These are phyloP conservation scores for Boletales sp. DNA, from an alignment of 768 basidiomycete genomes.

Conservation along the genomic window DNA sequence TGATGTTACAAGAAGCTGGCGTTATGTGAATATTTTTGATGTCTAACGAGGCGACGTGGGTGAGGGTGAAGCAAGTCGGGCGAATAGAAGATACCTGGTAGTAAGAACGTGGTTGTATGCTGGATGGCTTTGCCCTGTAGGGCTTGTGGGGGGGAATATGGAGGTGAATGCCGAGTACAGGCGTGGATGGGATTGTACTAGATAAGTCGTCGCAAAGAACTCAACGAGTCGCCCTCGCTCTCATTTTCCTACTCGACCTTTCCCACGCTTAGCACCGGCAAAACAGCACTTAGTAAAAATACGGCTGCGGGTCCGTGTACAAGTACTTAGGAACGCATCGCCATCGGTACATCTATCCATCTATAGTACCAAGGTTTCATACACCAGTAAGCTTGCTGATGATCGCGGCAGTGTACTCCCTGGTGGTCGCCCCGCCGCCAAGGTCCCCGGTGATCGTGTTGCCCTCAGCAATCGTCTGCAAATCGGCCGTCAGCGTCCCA, in stretches of 20 bases:
- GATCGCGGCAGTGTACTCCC: conserved; percentile 87
- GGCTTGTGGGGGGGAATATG: conserved; percentile 75
- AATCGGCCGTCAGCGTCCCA: conserved; percentile 7
- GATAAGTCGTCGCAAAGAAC: conserved; percentile 37
- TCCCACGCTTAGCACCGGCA: conserved; percentile 24
- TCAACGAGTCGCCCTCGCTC: not conserved
- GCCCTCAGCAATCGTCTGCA: conserved; percentile 94
- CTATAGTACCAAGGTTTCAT: conserved; percentile 9
- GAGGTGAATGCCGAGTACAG: conserved; percentile 53
- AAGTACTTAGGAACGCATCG: not conserved
- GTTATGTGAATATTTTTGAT: conserved; percentile 46
- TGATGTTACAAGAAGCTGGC: conserved; percentile 45
- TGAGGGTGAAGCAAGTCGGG: conserved; percentile 9
- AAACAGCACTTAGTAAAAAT: not conserved
- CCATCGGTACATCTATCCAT: conserved; percentile 17
- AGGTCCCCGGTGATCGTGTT: conserved; percentile 93
- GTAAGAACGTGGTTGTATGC: conserved; percentile 39
- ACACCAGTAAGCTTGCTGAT: conserved; percentile 58
- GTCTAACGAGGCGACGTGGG: conserved; percentile 29
- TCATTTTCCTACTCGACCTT: conserved; percentile 16
- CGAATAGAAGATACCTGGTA: conserved; percentile 37
- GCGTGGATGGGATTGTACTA: conserved; percentile 48
- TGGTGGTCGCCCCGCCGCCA: conserved; percentile 87
- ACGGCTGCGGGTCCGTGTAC: conserved; percentile 8
- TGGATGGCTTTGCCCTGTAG: conserved; percentile 85